Percentiles rank a stretch among this genome's conserved stretches.
Conservation (phyloP, 768 basidiomycete species). For the Suillus subalutaceus region DNA sequence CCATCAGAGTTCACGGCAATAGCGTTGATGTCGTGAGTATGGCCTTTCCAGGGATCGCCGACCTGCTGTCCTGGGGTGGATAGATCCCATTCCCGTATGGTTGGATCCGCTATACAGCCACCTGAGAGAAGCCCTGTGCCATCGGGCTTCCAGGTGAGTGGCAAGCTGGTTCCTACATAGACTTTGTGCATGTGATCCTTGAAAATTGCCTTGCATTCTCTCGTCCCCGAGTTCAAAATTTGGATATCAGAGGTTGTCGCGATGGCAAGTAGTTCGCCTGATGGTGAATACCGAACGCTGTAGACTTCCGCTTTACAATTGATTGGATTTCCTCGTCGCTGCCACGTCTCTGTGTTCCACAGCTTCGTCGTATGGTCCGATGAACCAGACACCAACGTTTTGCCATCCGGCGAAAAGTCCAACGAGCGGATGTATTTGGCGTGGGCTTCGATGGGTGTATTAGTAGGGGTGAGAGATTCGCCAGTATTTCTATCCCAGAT, state of each 20-base stretch:
- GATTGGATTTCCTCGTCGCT: neutral
- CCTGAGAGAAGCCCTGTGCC: neutral
- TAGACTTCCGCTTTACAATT: neutral
- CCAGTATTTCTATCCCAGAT: neutral
- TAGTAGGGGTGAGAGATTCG: neutral
- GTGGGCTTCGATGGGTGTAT: slow-evolving; percentile 1
- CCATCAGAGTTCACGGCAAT: neutral
- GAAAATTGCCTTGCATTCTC: neutral
- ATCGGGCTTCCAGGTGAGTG: neutral
- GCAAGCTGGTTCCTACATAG: no score
- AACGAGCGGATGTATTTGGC: no score
- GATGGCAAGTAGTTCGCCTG: neutral
- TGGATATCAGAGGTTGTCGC: neutral
- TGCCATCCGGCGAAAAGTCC: neutral
- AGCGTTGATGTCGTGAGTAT: neutral
- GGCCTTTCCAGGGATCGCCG: neutral
- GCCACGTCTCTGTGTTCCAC: neutral
- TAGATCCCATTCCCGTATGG: neutral
- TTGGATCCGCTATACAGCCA: neutral
- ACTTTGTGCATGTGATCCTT: neutral
- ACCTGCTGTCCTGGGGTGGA: neutral
- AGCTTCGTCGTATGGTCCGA: neutral
- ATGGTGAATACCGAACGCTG: neutral
- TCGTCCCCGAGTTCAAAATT: neutral
- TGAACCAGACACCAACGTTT: neutral